Evolutionary conservation across 768 basidiomycete species (phyloP).

Genomic region (Suillus hirtellus): DNA sequence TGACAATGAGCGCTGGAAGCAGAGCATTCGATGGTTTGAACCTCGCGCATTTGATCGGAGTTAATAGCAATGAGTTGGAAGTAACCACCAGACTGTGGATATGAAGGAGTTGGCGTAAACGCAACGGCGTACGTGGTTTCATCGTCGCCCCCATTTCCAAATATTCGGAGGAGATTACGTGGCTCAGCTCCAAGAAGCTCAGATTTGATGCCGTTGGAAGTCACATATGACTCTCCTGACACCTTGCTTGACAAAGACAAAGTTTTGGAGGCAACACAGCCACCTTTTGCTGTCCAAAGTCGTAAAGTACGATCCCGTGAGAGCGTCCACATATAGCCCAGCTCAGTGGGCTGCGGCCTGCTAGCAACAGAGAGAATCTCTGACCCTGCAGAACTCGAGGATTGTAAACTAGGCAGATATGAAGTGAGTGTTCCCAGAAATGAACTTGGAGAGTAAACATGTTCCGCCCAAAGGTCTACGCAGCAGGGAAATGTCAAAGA

Average conservation of each 20-base stretch:
- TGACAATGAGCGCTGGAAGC: conserved; percentile 62
- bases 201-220: conserved; percentile 33
- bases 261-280: conserved; percentile 65
- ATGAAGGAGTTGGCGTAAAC: conserved; percentile 70
- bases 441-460: conserved; percentile 60
- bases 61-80: conserved; percentile 66
- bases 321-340: conserved; percentile 77
- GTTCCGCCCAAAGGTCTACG: conserved; percentile 74
- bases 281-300: conserved; percentile 78
- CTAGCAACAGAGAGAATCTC: conserved; percentile 74
- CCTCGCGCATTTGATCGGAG: conserved; percentile 59
- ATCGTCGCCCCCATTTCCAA: conserved; percentile 46
- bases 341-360: conserved; percentile 74
- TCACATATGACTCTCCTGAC: conserved; percentile 27
- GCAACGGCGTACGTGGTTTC: conserved; percentile 63
- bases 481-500: conserved; percentile 16
- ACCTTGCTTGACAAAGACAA: conserved; percentile 41
- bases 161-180: conserved; percentile 66
- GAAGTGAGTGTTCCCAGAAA: conserved; percentile 68
- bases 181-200: conserved; percentile 60
- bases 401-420: conserved; percentile 56
- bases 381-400: conserved; percentile 46
- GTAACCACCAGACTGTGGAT: conserved; percentile 70
- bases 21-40: conserved; percentile 62
- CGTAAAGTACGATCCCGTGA: conserved; percentile 85